phyloP scores from a whole-genome alignment of 2,329 filamentous ascomycete species.

The Drechslerella coelobrocha region DNA sequence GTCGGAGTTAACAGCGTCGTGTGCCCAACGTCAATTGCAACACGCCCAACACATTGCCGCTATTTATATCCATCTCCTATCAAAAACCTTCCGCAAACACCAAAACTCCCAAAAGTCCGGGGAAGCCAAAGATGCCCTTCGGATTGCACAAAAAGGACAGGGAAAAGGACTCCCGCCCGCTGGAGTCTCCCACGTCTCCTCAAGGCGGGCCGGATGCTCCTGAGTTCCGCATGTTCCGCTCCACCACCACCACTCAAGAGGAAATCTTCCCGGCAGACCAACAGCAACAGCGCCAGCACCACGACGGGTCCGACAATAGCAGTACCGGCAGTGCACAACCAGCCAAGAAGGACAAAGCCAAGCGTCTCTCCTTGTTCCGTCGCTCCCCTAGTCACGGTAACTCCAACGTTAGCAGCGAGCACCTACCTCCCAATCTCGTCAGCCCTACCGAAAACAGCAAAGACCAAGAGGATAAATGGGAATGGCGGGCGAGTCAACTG shows the following conservation, averaged over 20 bases:
- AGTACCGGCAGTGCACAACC: conserved; percentile 37
- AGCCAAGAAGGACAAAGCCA: conserved; percentile 54
- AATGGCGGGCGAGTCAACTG: conserved; percentile 48
- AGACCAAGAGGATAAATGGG: conserved; percentile 48
- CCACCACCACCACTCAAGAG: conserved; percentile 81
- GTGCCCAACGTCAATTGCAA: conserved; percentile 30
- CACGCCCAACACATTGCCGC: conserved; percentile 26
- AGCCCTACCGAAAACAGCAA: conserved; percentile 36
- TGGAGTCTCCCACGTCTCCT: not conserved
- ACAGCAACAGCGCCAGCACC: conserved; percentile 59
- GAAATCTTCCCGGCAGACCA: conserved; percentile 67
- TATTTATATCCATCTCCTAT: not conserved
- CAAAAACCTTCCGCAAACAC: not conserved
- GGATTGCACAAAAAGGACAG: conserved; percentile 46
- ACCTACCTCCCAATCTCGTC: conserved; percentile 30
- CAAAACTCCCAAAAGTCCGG: not conserved
- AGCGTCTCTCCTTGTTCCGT: conserved; percentile 31
- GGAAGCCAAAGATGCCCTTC: conserved; percentile 34
- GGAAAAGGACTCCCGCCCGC: conserved; percentile 10
- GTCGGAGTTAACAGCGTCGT: not conserved
- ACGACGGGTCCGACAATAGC: conserved; percentile 27
- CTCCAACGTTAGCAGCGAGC: conserved; percentile 21
- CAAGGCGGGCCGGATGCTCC: conserved; percentile 2
- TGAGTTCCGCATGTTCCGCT: conserved; percentile 64
- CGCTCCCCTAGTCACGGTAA: conserved; percentile 6